Evolutionary conservation across 2,329 filamentous ascomycete species (phyloP).

Genomic region (Tolypocladium ophioglossoides): DNA sequence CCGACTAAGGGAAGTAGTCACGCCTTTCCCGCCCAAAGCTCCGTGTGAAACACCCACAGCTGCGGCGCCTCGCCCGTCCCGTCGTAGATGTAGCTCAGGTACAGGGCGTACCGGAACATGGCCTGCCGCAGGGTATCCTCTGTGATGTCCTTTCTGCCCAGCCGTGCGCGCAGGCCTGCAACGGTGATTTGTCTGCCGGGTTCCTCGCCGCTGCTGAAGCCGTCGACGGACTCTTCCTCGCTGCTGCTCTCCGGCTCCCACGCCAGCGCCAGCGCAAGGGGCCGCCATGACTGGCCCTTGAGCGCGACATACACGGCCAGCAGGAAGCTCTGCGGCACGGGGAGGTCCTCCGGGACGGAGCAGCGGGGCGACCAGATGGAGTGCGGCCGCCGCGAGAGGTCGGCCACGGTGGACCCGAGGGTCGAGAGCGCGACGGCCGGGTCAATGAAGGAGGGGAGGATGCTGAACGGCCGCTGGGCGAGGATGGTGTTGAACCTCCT

Average conservation of each 20-base stretch:
- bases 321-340: slow-evolving; percentile 19
- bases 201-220: slow-evolving; percentile 1
- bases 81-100: slow-evolving; percentile 20
- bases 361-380: slow-evolving; percentile 26
- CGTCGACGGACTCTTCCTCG: slow-evolving; percentile 3
- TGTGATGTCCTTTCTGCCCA: slow-evolving; percentile 12
- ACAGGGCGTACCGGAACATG: slow-evolving; percentile 24
- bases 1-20: background rate
- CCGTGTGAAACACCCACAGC: slow-evolving; percentile 18
- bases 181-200: slow-evolving; percentile 8
- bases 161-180: slow-evolving; percentile 2
- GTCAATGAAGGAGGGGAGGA: slow-evolving; percentile 20
- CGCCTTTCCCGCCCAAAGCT: slow-evolving; percentile 5
- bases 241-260: slow-evolving; percentile 3
- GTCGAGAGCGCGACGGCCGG: slow-evolving; percentile 12
- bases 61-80: slow-evolving; percentile 16
- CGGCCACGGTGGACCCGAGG: slow-evolving; percentile 10
- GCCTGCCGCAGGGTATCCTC: slow-evolving; percentile 14
- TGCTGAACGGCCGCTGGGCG: slow-evolving; percentile 14
- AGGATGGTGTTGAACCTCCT: slow-evolving; percentile 21
- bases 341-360: slow-evolving; percentile 17
- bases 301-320: slow-evolving; percentile 19
- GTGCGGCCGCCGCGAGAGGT: slow-evolving; percentile 11
- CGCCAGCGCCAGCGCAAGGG: background rate
- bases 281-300: slow-evolving; percentile 12